Conservation (phyloP, 2,329 filamentous ascomycete genomes). For the Cercospora sp. region DNA sequence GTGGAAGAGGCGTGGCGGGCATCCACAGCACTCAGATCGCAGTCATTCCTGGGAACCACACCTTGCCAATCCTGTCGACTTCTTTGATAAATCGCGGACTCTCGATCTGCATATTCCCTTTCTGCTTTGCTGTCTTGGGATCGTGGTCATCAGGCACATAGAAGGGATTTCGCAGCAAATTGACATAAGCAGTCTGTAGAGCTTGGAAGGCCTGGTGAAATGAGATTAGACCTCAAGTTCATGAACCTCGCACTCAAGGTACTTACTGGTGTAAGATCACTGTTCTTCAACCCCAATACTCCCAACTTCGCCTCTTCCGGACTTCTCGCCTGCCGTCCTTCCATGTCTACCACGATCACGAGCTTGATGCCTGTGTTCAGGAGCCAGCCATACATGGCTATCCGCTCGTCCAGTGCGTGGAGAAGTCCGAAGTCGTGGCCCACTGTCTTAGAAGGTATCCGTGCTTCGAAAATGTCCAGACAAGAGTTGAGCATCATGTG, state of each 20-base stretch:
- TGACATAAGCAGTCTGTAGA: constrained; percentile 88
- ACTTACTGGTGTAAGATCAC: constrained; percentile 79
- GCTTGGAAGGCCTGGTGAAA: constrained; percentile 72
- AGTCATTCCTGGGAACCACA: constrained; percentile 69
- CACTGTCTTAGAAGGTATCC: constrained; percentile 68
- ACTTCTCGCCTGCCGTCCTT: constrained; percentile 60
- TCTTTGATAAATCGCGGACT: constrained; percentile 79
- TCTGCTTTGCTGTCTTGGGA: constrained; percentile 54
- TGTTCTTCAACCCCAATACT: constrained; percentile 71
- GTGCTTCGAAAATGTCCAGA: constrained; percentile 90
- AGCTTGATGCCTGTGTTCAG: constrained; percentile 94
- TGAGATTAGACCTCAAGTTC: background rate
- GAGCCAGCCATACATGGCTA: constrained; percentile 93
- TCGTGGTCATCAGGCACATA: constrained; percentile 84
- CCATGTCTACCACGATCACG: constrained; percentile 87
- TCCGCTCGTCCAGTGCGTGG: constrained; percentile 88
- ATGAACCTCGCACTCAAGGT: background rate
- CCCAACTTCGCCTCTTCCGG: constrained; percentile 38
- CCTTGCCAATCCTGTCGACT: constrained; percentile 80
- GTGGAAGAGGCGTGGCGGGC: background rate
- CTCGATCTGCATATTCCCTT: constrained; percentile 65
- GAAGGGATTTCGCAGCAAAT: constrained; percentile 89
- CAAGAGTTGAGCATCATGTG: constrained; percentile 87
- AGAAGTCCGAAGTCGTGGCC: constrained; percentile 88
- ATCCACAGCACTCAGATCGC: background rate